A percentile compares a stretch with the other conserved stretches of the same genome.
These are phyloP conservation scores for Stenogyne calaminthoides DNA, from an alignment of 305 asterid genomes.

Conservation along the genomic window DNA sequence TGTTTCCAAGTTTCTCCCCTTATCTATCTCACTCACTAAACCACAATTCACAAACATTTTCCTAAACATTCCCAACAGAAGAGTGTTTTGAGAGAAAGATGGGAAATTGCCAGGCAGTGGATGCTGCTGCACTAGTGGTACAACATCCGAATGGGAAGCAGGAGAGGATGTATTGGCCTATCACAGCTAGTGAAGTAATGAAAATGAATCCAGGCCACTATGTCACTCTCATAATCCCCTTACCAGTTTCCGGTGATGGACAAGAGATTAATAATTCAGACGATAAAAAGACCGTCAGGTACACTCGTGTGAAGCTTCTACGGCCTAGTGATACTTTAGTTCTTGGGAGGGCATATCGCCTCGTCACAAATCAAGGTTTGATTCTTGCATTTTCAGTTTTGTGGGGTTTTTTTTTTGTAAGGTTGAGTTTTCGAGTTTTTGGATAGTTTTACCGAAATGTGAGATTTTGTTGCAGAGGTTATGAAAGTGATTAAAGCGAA, in stretches of 20 bases:
- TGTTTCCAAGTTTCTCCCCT: constrained; percentile 32
- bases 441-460: constrained; percentile 1
- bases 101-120: constrained; percentile 98
- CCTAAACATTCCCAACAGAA: constrained; percentile 20
- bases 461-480: constrained; percentile 46
- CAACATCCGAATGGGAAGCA: constrained; percentile 85
- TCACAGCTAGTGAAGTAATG: constrained; percentile 83
- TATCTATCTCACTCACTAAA: constrained; percentile 34
- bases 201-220: constrained; percentile 90
- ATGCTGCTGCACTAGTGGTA: constrained; percentile 90
- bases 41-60: constrained; percentile 20
- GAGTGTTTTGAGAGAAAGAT: constrained; percentile 35
- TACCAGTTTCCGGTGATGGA: constrained; percentile 25
- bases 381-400: constrained; percentile 4
- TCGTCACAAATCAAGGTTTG: constrained; percentile 63
- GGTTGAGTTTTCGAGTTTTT: neutral
- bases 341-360: constrained; percentile 67
- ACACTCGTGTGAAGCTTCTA: constrained; percentile 60
- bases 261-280: constrained; percentile 29
- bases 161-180: constrained; percentile 79
- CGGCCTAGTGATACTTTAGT: constrained; percentile 53
- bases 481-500: constrained; percentile 67
- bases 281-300: constrained; percentile 39
- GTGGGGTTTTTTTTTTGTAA: neutral
- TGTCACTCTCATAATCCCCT: constrained; percentile 75